phyloP scores from a whole-genome alignment of 2,329 filamentous ascomycete genomes.

The Colletotrichum godetiae region DNA sequence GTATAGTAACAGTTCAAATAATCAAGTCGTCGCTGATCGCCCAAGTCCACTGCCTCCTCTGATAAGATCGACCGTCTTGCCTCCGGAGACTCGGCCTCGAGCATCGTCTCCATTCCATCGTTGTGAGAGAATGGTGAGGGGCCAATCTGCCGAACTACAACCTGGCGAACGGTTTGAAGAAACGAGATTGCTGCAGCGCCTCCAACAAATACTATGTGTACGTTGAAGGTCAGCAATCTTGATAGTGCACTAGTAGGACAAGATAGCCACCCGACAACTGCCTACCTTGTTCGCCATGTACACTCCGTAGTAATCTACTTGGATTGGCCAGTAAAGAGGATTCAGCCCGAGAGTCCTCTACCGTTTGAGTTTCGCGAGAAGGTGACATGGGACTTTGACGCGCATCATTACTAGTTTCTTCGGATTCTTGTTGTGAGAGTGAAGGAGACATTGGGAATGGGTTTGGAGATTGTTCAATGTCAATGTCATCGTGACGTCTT shows the following conservation, averaged over 20 bases:
- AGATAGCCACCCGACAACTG: background rate
- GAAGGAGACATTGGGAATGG: background rate
- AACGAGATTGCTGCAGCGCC: background rate
- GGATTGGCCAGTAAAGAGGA: background rate
- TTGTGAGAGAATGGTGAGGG: slow-evolving; percentile 65
- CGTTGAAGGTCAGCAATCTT: background rate
- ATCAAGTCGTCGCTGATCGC: background rate
- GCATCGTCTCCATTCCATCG: slow-evolving; percentile 61
- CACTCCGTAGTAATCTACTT: background rate
- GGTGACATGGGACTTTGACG: background rate
- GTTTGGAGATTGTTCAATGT: background rate
- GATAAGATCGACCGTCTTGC: background rate
- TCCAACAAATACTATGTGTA: background rate
- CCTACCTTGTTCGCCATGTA: background rate
- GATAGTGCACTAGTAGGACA: too few species aligned
- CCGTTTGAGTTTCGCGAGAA: background rate
- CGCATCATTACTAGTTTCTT: background rate
- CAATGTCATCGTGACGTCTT: background rate
- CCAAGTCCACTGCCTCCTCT: background rate
- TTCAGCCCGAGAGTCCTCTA: background rate
- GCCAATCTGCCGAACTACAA: slow-evolving; percentile 50
- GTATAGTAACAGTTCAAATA: background rate
- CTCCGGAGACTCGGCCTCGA: slow-evolving; percentile 55
- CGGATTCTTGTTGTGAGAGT: background rate
- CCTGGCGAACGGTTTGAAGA: background rate